Evolutionary conservation across 192 early-diverging fungal genomes (phyloP).

Genomic region (Bifiguratus adelaidae): DNA sequence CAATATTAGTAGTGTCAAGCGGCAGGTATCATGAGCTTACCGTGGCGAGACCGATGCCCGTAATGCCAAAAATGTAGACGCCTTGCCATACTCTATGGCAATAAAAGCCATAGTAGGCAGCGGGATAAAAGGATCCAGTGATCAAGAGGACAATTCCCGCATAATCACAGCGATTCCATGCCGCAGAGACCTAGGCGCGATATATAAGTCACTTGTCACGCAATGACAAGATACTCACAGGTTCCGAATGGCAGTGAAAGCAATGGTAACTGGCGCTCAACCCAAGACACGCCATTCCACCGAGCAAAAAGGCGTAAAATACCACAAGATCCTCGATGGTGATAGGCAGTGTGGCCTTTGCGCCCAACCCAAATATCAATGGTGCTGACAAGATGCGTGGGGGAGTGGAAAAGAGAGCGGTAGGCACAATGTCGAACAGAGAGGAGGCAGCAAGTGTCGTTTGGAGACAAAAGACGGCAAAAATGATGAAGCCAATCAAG

Average conservation of each 20-base stretch:
- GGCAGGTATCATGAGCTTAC: slow-evolving; percentile 12
- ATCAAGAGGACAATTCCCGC: slow-evolving; percentile 60
- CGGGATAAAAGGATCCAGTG: slow-evolving; percentile 16
- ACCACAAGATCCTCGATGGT: slow-evolving; percentile 52
- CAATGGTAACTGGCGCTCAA: slow-evolving; percentile 74
- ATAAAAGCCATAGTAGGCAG: slow-evolving; percentile 20
- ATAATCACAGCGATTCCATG: slow-evolving; percentile 90
- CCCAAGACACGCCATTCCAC: slow-evolving; percentile 69
- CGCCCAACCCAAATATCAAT: no score
- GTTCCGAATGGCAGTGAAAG: slow-evolving; percentile 76
- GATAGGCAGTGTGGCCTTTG: no score
- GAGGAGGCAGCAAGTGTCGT: slow-evolving; percentile 16
- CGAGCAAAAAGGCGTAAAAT: slow-evolving; percentile 64
- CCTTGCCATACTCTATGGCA: slow-evolving; percentile 26
- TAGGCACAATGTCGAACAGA: slow-evolving; percentile 25
- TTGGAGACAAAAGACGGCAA: slow-evolving; percentile 25
- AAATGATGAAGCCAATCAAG: slow-evolving; percentile 52
- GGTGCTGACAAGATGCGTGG: no score
- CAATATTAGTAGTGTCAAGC: slow-evolving; percentile 6
- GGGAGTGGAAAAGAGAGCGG: slow-evolving; percentile 24
- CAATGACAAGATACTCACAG: slow-evolving; percentile 18
- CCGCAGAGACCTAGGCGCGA: slow-evolving; percentile 36
- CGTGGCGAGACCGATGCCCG: slow-evolving; percentile 47
- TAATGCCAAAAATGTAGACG: slow-evolving; percentile 18
- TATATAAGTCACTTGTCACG: not conserved